Evolutionary conservation across 1,284 basidiomycete genomes (phyloP), one percentile per base, ranked within the genome.

Genomic region (Cryptococcus sp.): DNA sequence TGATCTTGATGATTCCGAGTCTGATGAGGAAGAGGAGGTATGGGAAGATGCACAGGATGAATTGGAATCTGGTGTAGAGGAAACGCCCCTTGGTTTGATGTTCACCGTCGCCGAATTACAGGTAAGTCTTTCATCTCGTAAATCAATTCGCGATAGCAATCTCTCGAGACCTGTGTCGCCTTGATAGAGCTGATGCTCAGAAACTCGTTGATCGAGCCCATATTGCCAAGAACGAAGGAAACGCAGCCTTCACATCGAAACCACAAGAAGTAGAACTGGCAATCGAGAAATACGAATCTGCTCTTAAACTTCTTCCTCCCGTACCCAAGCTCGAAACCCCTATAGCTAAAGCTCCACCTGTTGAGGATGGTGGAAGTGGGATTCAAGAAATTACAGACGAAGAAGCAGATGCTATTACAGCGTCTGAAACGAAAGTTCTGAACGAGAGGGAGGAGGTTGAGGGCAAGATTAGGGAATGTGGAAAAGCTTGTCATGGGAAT

Each of bases 301-400:
- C 70, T 13, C 52, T 73, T 13, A 60, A 61, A 7, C 50, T 50
- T 22, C 56, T 70, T 14, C 70, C 59, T 0, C 16, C 36, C 7
- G 44, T 51, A 7, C 54, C 50, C 28, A 45, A 49, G 43, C 19
- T 50, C 0, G 36, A 23, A 5, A 24, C 50, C 2, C 45, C 59
- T 5, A 22, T 25, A 11, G 9, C 53, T 36, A 18, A 45, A 50
- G 19, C 46, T 51, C 25, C 52, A 45, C n/a, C 41, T 5, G 28
- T 28, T 11, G 7, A 39, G 18, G 7, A 16, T n/a, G 16, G 16
- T 34, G 18, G 36, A n/a, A 60, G 59, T 36, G 64, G 61, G 5
- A 60, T 74, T n/a, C 48, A 66, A 42, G 72, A 73, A 42, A 57
- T 75, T 10, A 61, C 63, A 1, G 72, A 74, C 18, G 70, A 69